phyloP scores from a whole-genome alignment of 2,329 filamentous ascomycete species.

The Fusarium brevicatenulatum region DNA sequence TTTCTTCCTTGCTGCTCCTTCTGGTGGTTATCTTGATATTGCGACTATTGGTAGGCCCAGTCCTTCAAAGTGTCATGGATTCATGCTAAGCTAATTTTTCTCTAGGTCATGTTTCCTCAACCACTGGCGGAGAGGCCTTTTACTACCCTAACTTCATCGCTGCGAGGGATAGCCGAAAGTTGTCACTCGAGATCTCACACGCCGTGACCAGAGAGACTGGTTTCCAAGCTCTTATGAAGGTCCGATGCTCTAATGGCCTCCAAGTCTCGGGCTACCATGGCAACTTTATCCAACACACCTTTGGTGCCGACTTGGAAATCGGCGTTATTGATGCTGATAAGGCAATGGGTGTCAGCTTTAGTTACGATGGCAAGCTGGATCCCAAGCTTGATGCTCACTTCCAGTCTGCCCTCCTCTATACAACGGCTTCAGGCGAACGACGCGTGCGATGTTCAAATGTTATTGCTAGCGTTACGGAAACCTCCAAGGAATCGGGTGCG shows the following conservation, averaged over 20 bases:
- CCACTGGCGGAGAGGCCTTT: conserved; percentile 94
- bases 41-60: conserved; percentile 79
- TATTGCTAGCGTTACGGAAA: conserved; percentile 89
- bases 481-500: conserved; percentile 52
- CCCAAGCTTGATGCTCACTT: conserved; percentile 97
- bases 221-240: conserved; percentile 97
- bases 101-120: conserved; percentile 81
- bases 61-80: background rate
- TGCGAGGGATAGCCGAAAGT: conserved; percentile 83
- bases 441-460: conserved; percentile 93
- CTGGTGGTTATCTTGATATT: conserved; percentile 90
- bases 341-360: conserved; percentile 89
- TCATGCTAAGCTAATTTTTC: conserved; percentile 7
- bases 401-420: conserved; percentile 94
- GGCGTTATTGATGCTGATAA: conserved; percentile 94
- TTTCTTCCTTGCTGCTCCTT: conserved; percentile 92
- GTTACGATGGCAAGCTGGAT: conserved; percentile 97
- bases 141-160: conserved; percentile 97
- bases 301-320: conserved; percentile 93
- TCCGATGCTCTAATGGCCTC: conserved; percentile 94
- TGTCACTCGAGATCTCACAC: conserved; percentile 87
- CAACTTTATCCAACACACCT: conserved; percentile 95
- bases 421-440: conserved; percentile 87
- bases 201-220: conserved; percentile 90
- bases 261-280: conserved; percentile 95